Evolutionary conservation across 2,329 filamentous ascomycete genomes (phyloP).

Genomic region (Aspergillus ruber): DNA sequence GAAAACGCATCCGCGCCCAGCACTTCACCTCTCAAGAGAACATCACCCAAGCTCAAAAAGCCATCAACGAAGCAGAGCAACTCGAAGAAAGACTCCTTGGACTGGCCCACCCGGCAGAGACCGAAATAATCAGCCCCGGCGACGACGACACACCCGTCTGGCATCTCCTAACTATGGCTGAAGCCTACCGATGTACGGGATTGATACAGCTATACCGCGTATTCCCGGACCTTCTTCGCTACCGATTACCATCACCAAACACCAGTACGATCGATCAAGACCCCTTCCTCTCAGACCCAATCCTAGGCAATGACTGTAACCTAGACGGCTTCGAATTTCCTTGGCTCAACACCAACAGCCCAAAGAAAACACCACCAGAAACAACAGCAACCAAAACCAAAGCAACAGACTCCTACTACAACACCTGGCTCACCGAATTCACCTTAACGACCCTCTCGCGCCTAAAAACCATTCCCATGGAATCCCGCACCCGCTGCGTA

Average conservation of each 20-base stretch:
- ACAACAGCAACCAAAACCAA: slow-evolving; percentile 20
- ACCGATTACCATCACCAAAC: slow-evolving; percentile 28
- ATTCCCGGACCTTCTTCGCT: slow-evolving; percentile 47
- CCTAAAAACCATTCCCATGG: slow-evolving; percentile 45
- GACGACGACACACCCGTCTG: slow-evolving; percentile 48
- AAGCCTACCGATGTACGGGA: slow-evolving; percentile 48
- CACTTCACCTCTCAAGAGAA: slow-evolving; percentile 33
- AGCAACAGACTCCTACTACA: slow-evolving; percentile 15
- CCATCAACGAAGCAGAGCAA: slow-evolving; percentile 30
- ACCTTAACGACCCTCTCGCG: slow-evolving; percentile 46
- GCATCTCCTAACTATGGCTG: slow-evolving; percentile 49
- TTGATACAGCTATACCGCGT: slow-evolving; percentile 51
- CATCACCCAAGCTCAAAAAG: slow-evolving; percentile 25
- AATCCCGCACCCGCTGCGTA: slow-evolving; percentile 49
- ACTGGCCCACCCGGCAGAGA: slow-evolving; percentile 41
- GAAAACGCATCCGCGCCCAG: slow-evolving; percentile 27
- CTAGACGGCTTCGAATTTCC: slow-evolving; percentile 7
- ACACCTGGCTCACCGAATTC: slow-evolving; percentile 45
- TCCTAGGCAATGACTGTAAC: slow-evolving; percentile 14
- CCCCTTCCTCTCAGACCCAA: slow-evolving; percentile 17
- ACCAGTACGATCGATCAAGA: slow-evolving; percentile 15
- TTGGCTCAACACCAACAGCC: not conserved
- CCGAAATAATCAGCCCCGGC: slow-evolving; percentile 45
- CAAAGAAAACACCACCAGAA: not conserved
- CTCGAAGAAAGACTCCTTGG: slow-evolving; percentile 45